Evolutionary conservation across 441 rosid species (phyloP).

Genomic region (Erysimum cheiri): DNA sequence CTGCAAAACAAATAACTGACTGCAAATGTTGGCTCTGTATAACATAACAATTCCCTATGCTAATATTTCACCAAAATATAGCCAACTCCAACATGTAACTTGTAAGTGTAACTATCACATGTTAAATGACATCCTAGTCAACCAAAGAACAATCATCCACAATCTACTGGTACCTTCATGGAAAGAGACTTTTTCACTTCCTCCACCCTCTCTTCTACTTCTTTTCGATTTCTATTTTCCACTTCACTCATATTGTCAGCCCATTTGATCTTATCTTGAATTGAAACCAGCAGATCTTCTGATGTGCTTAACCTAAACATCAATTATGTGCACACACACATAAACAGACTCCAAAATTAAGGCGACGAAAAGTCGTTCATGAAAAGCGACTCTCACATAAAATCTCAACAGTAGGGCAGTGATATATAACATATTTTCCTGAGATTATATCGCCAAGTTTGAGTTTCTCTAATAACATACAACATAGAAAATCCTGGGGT

Average conservation of each 20-base stretch:
- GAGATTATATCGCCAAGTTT: not conserved
- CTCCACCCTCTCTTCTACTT: conserved; percentile 11
- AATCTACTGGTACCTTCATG: conserved; percentile 80
- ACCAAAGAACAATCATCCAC: conserved; percentile 51
- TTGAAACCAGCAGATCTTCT: conserved; percentile 5
- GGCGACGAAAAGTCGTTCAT: not conserved
- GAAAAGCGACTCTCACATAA: conserved; percentile 1
- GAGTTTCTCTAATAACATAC: not conserved
- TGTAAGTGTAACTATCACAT: not conserved
- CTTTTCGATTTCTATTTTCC: not conserved
- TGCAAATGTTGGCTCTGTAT: not conserved
- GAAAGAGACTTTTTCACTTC: conserved; percentile 12
- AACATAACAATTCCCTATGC: not conserved
- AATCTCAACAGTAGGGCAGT: conserved; percentile 1
- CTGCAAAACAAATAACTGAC: conserved; percentile 6
- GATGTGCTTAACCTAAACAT: conserved; percentile 1
- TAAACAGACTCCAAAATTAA: not conserved
- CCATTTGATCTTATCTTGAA: conserved; percentile 12
- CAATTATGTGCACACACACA: conserved; percentile 1
- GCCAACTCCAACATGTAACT: not conserved
- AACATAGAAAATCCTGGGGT: not conserved
- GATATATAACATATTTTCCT: not conserved
- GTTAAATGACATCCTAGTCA: not conserved
- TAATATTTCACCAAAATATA: not conserved
- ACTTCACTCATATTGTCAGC: conserved; percentile 13